Evolutionary conservation across 345 rosid genomes (phyloP).

Genomic region (Lumnitzera littorea): DNA sequence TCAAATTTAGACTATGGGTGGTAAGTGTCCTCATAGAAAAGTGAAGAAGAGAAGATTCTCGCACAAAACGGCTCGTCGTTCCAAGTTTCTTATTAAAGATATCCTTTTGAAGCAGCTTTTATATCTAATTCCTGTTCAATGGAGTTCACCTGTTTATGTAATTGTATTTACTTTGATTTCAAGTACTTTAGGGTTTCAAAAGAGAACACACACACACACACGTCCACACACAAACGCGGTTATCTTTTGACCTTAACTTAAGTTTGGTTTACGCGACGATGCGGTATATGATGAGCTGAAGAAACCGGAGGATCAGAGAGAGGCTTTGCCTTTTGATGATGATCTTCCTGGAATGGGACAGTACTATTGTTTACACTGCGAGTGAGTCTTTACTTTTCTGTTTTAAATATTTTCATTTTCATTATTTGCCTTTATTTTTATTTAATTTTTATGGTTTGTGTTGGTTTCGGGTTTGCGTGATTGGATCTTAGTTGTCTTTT

Average conservation of each 20-base stretch:
- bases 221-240: neutral
- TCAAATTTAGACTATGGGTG: slow-evolving; percentile 24
- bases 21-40: slow-evolving; percentile 74
- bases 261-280: slow-evolving; percentile 55
- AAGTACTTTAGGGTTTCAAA: neutral
- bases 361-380: slow-evolving; percentile 92
- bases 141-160: neutral
- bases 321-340: slow-evolving; percentile 57
- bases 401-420: neutral
- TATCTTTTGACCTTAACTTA: slow-evolving; percentile 26
- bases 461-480: too few relatives aligned
- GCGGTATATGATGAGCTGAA: slow-evolving; percentile 73
- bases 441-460: neutral
- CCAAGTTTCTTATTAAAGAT: slow-evolving; percentile 80
- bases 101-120: slow-evolving; percentile 31
- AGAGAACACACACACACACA: too few relatives aligned
- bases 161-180: neutral
- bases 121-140: neutral
- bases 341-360: slow-evolving; percentile 99
- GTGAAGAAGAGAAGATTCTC: slow-evolving; percentile 94
- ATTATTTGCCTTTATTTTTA: neutral
- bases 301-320: slow-evolving; percentile 48
- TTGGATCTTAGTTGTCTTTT: too few relatives aligned
- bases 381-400: slow-evolving; percentile 28
- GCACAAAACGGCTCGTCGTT: slow-evolving; percentile 80